Evolutionary conservation across 2,329 filamentous ascomycete genomes (phyloP), one percentile per base, ranked within the genome.

Genomic region (Sporothrix variecibatus): DNA sequence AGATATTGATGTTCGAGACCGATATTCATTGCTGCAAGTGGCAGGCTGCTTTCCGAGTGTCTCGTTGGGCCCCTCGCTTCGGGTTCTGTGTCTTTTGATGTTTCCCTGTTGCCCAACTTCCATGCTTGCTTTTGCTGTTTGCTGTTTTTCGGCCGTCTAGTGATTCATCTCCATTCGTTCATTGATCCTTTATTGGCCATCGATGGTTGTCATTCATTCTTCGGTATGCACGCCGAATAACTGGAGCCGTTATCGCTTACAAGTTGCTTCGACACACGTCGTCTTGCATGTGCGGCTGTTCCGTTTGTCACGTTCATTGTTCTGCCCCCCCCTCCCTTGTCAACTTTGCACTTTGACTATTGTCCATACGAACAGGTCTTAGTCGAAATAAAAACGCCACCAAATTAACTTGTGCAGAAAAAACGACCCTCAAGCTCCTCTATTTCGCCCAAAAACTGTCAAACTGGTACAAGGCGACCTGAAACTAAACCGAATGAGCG

Each of bases 401-500:
- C 38, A 46, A 65, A 62, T 38, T 40, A 38, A 62, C 58, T 23
- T 23, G 17, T 62, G 58, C 58, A 62, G 58, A 23, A 62, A 23
- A 62, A 40, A 12, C 31, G 20, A 38, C 58, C 34, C 58, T 20
- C 8, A 64, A 12, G 20, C 31, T 40, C 15, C 43, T 49, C 15
- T 49, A 17, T 15, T 49, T 49, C 43, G 58, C 7, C 20, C 58
- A 23, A 64, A 64, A 17, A 40, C 20, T 40, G 58, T 20, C 58
- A 38, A 20, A 60, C 56, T 28, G 56, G 28, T 15, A 5, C 56
- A 31, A 60, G 34, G 58, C 31, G 20, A 23, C 58, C 34, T 64
- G 31, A 65, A 53, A 40, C 43, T 62, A 69, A 38, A 23, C 67
- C 51, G 53, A 72, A 62, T 23, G 67, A 53, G 31, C 17, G 28